Percentiles rank a stretch among this genome's conserved stretches.
phyloP scores from a whole-genome alignment of 1,139 yeast species.

The Candida tunisiensis region DNA sequence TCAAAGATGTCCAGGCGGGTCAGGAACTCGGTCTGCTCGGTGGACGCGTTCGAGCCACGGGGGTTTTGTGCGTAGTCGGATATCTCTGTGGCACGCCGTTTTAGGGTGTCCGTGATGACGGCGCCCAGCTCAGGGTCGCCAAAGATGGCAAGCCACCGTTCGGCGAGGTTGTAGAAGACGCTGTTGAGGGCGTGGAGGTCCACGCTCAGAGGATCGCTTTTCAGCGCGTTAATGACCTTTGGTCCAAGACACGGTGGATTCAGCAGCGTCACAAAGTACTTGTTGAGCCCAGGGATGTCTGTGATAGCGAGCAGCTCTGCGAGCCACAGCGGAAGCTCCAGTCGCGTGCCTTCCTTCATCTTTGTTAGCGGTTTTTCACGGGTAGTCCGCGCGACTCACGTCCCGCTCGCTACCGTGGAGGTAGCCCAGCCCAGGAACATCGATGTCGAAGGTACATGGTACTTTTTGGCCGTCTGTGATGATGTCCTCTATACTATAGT shows the following conservation, averaged over 20 bases:
- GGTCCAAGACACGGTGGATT: slow-evolving; percentile 51
- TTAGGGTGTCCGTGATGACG: slow-evolving; percentile 34
- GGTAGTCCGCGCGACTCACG: slow-evolving; percentile 12
- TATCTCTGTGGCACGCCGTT: slow-evolving; percentile 50
- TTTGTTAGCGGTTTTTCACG: slow-evolving; percentile 8
- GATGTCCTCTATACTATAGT: slow-evolving; percentile 82
- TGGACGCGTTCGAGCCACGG: slow-evolving; percentile 16
- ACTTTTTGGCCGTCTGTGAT: slow-evolving; percentile 59
- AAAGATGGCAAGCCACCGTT: slow-evolving; percentile 60
- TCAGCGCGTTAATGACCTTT: slow-evolving; percentile 64
- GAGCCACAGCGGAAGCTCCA: slow-evolving; percentile 82
- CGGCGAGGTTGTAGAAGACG: slow-evolving; percentile 50
- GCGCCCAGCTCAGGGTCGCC: slow-evolving; percentile 45
- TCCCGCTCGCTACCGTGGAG: slow-evolving; percentile 71
- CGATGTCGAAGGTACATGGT: slow-evolving; percentile 62
- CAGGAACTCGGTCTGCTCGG: slow-evolving; percentile 30
- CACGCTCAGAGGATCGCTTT: slow-evolving; percentile 50
- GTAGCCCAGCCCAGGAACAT: slow-evolving; percentile 76
- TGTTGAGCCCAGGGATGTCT: slow-evolving; percentile 20
- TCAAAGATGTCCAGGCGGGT: slow-evolving; percentile 66
- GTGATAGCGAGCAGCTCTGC: slow-evolving; percentile 47
- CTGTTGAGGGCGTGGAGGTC: slow-evolving; percentile 55
- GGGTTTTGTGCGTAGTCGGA: slow-evolving; percentile 55
- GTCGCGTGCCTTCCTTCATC: slow-evolving; percentile 43
- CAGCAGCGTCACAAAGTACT: slow-evolving; percentile 48